These are phyloP conservation scores for Emergomyces orientalis DNA, from an alignment of 2,329 filamentous ascomycete species.

Conservation along the genomic window DNA sequence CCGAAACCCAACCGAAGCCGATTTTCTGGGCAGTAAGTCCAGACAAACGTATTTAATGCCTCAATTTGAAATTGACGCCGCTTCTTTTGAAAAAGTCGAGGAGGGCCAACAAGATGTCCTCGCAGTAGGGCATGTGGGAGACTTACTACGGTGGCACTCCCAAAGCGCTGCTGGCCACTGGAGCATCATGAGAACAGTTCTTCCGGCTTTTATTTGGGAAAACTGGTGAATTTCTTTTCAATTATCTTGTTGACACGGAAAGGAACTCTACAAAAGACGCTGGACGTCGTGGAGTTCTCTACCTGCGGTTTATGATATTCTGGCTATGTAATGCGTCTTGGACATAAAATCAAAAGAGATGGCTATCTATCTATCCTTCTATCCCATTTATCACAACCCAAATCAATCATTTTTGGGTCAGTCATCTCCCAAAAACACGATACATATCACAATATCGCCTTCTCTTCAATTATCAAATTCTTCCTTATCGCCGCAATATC, in stretches of 20 bases:
- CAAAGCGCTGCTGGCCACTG: conserved; percentile 77
- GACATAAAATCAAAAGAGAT: conserved; percentile 4
- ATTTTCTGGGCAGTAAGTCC: conserved; percentile 64
- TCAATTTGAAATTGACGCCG: conserved; percentile 54
- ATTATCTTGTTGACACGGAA: neutral
- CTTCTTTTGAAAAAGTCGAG: conserved; percentile 30
- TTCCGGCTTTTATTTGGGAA: conserved; percentile 75
- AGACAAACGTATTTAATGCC: conserved; percentile 64
- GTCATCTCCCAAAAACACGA: neutral
- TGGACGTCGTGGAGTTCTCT: neutral
- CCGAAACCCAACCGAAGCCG: conserved; percentile 52
- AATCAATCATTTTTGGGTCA: neutral
- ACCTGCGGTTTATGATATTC: neutral
- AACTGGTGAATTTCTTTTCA: conserved; percentile 53
- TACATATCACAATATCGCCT: conserved; percentile 11
- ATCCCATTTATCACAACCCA: neutral
- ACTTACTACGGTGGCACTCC: conserved; percentile 62
- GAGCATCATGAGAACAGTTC: conserved; percentile 77
- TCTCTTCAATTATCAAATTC: conserved; percentile 39
- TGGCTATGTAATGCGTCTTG: conserved; percentile 3
- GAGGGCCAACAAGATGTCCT: conserved; percentile 37
- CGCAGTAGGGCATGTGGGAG: conserved; percentile 48
- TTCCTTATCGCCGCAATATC: conserved; percentile 43
- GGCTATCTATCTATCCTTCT: conserved; percentile 2
- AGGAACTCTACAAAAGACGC: neutral